Percentiles rank a stretch among this genome's conserved stretches.
Evolutionary conservation across 2,329 filamentous ascomycete genomes (phyloP).

Genomic region (Knufia petricola): DNA sequence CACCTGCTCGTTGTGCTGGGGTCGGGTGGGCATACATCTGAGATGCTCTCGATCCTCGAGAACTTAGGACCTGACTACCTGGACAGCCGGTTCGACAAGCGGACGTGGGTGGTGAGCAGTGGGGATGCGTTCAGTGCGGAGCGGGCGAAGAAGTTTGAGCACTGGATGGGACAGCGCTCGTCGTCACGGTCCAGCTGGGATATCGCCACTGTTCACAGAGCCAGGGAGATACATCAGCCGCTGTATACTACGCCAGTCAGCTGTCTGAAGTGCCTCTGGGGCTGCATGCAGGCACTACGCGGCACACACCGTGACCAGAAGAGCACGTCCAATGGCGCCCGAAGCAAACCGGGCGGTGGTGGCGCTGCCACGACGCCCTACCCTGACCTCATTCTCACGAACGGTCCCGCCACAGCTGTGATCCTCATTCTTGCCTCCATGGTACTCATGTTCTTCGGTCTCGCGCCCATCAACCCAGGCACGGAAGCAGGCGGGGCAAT

Average conservation of each 20-base stretch:
- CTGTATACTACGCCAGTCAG: constrained; percentile 46
- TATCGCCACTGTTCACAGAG: constrained; percentile 61
- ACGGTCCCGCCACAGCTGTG: constrained; percentile 81
- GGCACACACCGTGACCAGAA: constrained; percentile 29
- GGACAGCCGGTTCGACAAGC: constrained; percentile 43
- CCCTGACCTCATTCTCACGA: constrained; percentile 71
- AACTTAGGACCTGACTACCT: constrained; percentile 25
- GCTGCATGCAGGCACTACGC: constrained; percentile 49
- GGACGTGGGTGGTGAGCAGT: constrained; percentile 72
- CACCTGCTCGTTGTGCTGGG: constrained; percentile 77
- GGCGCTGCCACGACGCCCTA: constrained; percentile 31
- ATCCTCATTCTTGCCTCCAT: constrained; percentile 56
- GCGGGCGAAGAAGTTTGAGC: constrained; percentile 57
- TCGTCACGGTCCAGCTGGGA: constrained; percentile 41
- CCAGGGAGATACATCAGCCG: constrained; percentile 73
- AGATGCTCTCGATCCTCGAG: constrained; percentile 78
- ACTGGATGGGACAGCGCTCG: constrained; percentile 25
- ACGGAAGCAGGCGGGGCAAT: constrained; percentile 39
- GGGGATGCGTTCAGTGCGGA: constrained; percentile 64
- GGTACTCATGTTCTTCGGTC: constrained; percentile 43
- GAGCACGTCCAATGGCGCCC: constrained; percentile 16
- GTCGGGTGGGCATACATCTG: constrained; percentile 86
- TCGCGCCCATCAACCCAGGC: not conserved
- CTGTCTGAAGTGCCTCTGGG: constrained; percentile 54
- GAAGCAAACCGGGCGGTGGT: not conserved